Evolutionary conservation across 192 early-diverging fungal genomes (phyloP).

Genomic region (Thamnidium elegans): DNA sequence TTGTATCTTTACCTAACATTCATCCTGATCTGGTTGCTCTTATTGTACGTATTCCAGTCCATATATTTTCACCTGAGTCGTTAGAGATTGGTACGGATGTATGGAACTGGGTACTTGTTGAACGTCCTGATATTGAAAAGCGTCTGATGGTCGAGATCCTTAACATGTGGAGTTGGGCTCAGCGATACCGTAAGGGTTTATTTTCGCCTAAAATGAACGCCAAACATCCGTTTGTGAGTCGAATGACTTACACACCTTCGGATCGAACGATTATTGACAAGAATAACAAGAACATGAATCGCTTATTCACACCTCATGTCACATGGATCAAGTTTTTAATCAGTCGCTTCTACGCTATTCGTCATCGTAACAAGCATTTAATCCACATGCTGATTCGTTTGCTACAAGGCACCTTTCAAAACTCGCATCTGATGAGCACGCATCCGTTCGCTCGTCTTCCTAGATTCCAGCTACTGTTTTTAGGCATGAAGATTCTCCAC

Average conservation of each 20-base stretch:
- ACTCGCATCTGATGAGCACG: constrained; percentile 46
- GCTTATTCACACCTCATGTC: constrained; percentile 67
- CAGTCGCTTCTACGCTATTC: constrained; percentile 80
- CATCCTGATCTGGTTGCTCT: constrained; percentile 74
- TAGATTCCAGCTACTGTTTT: constrained; percentile 71
- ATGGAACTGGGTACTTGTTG: constrained; percentile 89
- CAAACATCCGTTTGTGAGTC: constrained; percentile 76
- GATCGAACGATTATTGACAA: constrained; percentile 66
- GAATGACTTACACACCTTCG: constrained; percentile 91
- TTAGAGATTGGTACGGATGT: constrained; percentile 77
- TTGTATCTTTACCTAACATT: constrained; percentile 40
- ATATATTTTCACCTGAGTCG: constrained; percentile 70
- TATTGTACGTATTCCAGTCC: constrained; percentile 84
- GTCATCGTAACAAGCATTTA: constrained; percentile 66
- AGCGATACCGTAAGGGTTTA: constrained; percentile 76
- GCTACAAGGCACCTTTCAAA: constrained; percentile 69
- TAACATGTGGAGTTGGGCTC: constrained; percentile 77
- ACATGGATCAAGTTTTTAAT: constrained; percentile 85
- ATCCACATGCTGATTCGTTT: constrained; percentile 73
- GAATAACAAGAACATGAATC: constrained; percentile 55
- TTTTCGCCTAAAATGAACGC: constrained; percentile 61
- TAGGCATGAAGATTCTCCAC: constrained; percentile 73
- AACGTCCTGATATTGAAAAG: constrained; percentile 66
- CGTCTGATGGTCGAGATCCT: constrained; percentile 82
- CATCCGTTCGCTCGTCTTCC: constrained; percentile 73